These are phyloP conservation scores for Zoysia matrella DNA, from an alignment of 202 grass and related monocot species.

Conservation along the genomic window DNA sequence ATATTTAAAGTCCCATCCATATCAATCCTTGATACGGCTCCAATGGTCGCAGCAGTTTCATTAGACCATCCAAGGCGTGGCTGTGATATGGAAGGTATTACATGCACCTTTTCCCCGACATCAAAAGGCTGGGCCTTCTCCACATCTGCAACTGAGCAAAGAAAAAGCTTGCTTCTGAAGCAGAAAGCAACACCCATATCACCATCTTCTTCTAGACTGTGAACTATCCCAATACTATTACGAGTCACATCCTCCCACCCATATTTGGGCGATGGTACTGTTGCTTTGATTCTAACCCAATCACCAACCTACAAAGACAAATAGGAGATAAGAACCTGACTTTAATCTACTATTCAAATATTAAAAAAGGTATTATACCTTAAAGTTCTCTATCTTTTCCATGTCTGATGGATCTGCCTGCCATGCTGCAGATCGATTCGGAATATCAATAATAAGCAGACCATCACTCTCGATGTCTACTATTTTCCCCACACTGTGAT, in stretches of 20 bases:
- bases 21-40: too few species aligned
- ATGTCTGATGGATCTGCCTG: constrained; percentile 99
- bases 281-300: too few species aligned
- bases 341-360: constrained; percentile 5
- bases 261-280: too few species aligned
- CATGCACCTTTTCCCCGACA: constrained; percentile 86
- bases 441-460: constrained; percentile 85
- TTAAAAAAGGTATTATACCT: constrained; percentile 51
- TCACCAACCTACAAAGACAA: neutral
- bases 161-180: too few species aligned
- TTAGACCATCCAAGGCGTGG: constrained; percentile 95
- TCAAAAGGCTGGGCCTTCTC: constrained; percentile 62
- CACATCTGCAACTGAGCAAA: too few species aligned
- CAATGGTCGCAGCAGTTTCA: constrained; percentile 55
- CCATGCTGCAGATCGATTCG: constrained; percentile 63
- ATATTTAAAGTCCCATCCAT: too few species aligned
- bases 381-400: constrained; percentile 96
- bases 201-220: too few species aligned
- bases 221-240: too few species aligned
- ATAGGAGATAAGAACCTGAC: constrained; percentile 33
- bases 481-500: too few species aligned
- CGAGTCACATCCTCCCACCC: too few species aligned
- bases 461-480: constrained; percentile 71
- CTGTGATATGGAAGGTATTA: constrained; percentile 83
- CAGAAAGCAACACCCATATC: too few species aligned